A percentile compares a stretch with the other conserved stretches of the same genome.
phyloP scores from a whole-genome alignment of 306 rosid species.

The Astragalus glycyphyllos region DNA sequence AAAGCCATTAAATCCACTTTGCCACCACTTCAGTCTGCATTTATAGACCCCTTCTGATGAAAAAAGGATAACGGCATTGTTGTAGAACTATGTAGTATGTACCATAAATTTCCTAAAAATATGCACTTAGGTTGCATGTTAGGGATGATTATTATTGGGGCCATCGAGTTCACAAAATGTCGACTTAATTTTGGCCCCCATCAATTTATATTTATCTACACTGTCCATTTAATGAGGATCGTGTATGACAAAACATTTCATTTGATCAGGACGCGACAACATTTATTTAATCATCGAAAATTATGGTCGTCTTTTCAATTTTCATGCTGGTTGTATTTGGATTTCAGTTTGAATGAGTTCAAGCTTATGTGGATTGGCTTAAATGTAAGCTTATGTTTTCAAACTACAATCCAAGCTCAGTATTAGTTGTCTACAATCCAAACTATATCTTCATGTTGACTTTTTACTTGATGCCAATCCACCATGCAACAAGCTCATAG shows the following conservation, averaged over 20 bases:
- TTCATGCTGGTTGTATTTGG: slow-evolving; percentile 32
- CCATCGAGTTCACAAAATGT: neutral
- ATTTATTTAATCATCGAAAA: slow-evolving; percentile 22
- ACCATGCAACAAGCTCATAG: too few relatives aligned
- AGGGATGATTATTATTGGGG: slow-evolving; percentile 25
- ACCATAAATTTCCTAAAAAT: slow-evolving; percentile 55
- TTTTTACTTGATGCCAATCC: too few relatives aligned
- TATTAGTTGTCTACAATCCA: too few relatives aligned
- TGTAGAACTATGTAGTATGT: slow-evolving; percentile 46
- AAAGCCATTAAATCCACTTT: neutral
- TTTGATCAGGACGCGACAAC: neutral
- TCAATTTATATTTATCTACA: slow-evolving; percentile 8
- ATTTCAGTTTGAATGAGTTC: neutral
- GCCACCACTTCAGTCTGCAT: slow-evolving; percentile 17
- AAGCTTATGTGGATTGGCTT: neutral
- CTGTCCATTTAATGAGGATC: neutral
- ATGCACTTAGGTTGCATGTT: slow-evolving; percentile 46
- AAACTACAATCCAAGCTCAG: neutral
- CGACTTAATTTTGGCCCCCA: neutral
- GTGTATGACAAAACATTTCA: neutral
- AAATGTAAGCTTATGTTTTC: neutral
- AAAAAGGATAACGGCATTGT: slow-evolving; percentile 54
- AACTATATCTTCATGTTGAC: too few relatives aligned
- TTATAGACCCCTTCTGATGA: slow-evolving; percentile 7
- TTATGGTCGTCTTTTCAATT: neutral